Percentiles rank a stretch among this genome's conserved stretches.
Evolutionary conservation across 192 early-diverging fungal species (phyloP).

Genomic region (Podila epicladia): DNA sequence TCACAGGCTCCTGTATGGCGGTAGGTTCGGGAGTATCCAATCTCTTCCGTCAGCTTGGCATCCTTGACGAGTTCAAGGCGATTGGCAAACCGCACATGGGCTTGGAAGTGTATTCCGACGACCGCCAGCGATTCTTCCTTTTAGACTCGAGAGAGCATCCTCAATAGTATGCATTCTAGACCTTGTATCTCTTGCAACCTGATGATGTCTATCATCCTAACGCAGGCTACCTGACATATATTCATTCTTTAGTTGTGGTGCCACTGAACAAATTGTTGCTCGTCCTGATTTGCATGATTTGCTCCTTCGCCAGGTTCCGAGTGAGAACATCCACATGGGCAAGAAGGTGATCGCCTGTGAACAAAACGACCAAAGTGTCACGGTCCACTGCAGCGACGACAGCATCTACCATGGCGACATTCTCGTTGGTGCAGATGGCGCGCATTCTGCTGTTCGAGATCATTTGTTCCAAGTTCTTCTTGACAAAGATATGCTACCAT

Average conservation of each 20-base stretch:
- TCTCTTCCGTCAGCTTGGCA: not conserved
- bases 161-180: not conserved
- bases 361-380: not conserved
- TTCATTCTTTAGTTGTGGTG: not conserved
- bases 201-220: too few relatives aligned
- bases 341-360: not conserved
- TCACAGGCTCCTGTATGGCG: not conserved
- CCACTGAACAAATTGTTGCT: not conserved
- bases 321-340: not conserved
- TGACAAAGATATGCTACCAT: not conserved
- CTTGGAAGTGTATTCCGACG: not conserved
- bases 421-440: not conserved
- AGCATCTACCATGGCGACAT: not conserved
- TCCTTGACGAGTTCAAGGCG: not conserved
- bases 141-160: not conserved
- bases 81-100: not conserved
- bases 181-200: not conserved
- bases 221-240: not conserved
- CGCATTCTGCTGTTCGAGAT: not conserved
- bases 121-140: not conserved
- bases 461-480: not conserved
- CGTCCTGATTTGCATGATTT: not conserved
- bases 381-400: not conserved
- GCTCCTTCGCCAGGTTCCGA: not conserved
- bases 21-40: not conserved